These are phyloP conservation scores for Peniophora sp. DNA, from an alignment of 1,284 basidiomycete species.

Conservation along the genomic window DNA sequence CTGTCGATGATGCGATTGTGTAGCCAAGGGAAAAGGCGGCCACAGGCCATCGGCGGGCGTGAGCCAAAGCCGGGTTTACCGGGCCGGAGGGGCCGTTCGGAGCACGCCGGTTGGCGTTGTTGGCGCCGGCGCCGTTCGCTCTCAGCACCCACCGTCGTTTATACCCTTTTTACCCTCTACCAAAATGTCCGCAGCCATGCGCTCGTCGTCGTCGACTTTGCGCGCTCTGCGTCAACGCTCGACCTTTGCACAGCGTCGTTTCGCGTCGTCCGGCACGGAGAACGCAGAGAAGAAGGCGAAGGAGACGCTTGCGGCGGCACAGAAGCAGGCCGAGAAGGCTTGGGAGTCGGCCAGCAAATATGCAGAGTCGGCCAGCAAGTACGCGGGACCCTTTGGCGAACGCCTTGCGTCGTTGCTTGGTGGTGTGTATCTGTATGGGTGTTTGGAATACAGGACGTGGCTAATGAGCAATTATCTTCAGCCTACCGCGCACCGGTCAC, in stretches of 20 bases:
- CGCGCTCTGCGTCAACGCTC: constrained; percentile 14
- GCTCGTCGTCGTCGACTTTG: constrained; percentile 1
- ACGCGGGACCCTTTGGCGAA: constrained; percentile 53
- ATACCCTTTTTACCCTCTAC: not conserved
- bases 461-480: constrained; percentile 22
- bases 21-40: too few relatives aligned
- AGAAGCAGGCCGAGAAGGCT: constrained; percentile 47
- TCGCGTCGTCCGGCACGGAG: constrained; percentile 12
- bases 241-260: constrained; percentile 14
- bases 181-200: not conserved
- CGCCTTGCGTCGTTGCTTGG: constrained; percentile 55
- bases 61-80: too few relatives aligned
- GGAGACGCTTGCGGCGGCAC: constrained; percentile 50
- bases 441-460: too few relatives aligned
- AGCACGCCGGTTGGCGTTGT: too few relatives aligned
- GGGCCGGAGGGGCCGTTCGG: too few relatives aligned
- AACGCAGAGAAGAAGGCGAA: constrained; percentile 58
- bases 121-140: too few relatives aligned
- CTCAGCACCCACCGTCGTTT: too few relatives aligned
- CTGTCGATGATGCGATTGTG: too few relatives aligned
- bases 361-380: constrained; percentile 43
- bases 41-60: too few relatives aligned
- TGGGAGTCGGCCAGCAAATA: constrained; percentile 45
- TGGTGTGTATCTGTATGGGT: constrained; percentile 34
- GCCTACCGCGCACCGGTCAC: constrained; percentile 78